phyloP scores from a whole-genome alignment of 2,329 filamentous ascomycete species.

The Pseudogymnoascus sp. region DNA sequence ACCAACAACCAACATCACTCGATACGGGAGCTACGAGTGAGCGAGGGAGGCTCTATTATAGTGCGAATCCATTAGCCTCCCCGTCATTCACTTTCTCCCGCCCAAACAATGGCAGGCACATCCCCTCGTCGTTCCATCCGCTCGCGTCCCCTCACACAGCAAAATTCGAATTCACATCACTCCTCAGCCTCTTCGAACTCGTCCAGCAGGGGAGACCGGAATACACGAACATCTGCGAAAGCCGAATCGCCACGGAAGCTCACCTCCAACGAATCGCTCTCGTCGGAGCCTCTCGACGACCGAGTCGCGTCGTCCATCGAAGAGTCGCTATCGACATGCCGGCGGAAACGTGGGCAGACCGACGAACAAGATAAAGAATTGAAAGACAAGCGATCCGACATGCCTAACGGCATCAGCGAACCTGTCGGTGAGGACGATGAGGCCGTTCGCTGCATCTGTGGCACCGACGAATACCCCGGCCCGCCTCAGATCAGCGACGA shows the following conservation, averaged over 20 bases:
- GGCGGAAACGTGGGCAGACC: constrained; percentile 66
- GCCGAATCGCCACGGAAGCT: constrained; percentile 68
- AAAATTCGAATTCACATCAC: constrained; percentile 62
- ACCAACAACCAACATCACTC: not conserved
- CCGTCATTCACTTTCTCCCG: not conserved
- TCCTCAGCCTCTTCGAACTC: constrained; percentile 72
- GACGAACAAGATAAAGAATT: constrained; percentile 26
- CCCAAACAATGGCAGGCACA: constrained; percentile 39
- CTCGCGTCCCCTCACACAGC: constrained; percentile 70
- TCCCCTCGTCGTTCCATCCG: constrained; percentile 85
- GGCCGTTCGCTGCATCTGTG: constrained; percentile 90
- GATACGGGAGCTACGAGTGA: constrained; percentile 4
- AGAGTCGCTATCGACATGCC: constrained; percentile 64
- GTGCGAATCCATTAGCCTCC: constrained; percentile 7
- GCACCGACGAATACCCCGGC: constrained; percentile 89
- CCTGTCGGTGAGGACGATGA: constrained; percentile 72
- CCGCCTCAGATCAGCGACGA: constrained; percentile 54
- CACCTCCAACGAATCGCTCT: constrained; percentile 63
- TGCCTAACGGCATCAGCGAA: constrained; percentile 59
- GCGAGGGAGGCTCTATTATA: not conserved
- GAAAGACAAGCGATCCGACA: constrained; percentile 46
- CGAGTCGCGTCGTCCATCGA: constrained; percentile 41
- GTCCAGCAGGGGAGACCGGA: constrained; percentile 68
- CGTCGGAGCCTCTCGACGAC: constrained; percentile 62
- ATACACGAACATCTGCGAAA: constrained; percentile 65